Evolutionary conservation across 345 rosid genomes (phyloP).

Genomic region (Hirschfeldia incana): DNA sequence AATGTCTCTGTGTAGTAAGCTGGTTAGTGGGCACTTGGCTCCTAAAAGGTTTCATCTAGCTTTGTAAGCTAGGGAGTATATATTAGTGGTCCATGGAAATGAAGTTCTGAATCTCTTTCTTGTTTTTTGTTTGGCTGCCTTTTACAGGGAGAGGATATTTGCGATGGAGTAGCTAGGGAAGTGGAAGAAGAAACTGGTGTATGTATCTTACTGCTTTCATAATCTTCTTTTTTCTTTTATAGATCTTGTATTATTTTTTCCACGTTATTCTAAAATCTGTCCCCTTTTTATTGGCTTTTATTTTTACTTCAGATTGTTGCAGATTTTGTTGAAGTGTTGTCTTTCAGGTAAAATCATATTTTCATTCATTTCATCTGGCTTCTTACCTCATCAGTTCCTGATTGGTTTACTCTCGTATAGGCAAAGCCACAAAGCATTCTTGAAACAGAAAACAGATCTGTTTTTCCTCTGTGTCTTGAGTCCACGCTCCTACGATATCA

Average conservation of each 20-base stretch:
- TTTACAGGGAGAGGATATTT: conserved; percentile 76
- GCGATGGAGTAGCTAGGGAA: conserved; percentile 63
- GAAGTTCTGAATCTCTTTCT: background rate
- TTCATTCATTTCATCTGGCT: background rate
- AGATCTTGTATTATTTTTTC: background rate
- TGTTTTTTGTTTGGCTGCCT: background rate
- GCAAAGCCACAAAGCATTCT: conserved; percentile 64
- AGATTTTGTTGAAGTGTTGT: conserved; percentile 64
- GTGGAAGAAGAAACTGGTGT: conserved; percentile 93
- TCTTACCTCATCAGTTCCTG: conserved; percentile 7
- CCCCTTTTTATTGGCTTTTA: background rate
- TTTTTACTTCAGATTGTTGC: conserved; percentile 50
- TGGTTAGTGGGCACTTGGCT: background rate
- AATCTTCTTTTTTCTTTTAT: too few species aligned
- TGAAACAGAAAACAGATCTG: conserved; percentile 52
- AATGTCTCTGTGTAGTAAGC: background rate
- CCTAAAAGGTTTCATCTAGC: background rate
- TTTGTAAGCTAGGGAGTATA: background rate
- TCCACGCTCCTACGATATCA: conserved; percentile 48
- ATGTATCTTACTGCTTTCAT: conserved; percentile 30
- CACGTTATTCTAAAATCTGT: conserved; percentile 12
- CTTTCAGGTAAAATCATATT: conserved; percentile 54
- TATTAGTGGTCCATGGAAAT: background rate
- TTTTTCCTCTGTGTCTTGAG: conserved; percentile 57
- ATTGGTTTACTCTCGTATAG: conserved; percentile 35